Percentiles rank a stretch among this genome's conserved stretches.
Evolutionary conservation across 2,329 filamentous ascomycete species (phyloP).

Genomic region (Aplosporella prunicola): DNA sequence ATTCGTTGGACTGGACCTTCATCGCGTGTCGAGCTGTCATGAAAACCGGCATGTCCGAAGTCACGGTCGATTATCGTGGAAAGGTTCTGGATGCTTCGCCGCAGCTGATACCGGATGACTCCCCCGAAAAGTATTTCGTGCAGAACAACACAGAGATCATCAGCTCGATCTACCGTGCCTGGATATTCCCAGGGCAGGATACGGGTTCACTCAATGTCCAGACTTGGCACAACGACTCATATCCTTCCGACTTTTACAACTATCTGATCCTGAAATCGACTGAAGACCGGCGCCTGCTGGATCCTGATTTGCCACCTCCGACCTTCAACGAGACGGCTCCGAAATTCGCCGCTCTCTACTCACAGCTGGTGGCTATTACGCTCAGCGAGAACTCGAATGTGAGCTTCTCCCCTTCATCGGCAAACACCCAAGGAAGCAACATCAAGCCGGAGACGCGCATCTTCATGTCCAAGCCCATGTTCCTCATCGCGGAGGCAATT

Average conservation of each 20-base stretch:
- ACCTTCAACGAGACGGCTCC: constrained; percentile 18
- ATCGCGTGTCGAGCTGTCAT: constrained; percentile 31
- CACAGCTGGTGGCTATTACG: constrained; percentile 34
- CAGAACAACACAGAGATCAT: background rate
- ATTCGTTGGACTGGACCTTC: constrained; percentile 15
- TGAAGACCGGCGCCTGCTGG: constrained; percentile 27
- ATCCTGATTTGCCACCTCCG: constrained; percentile 26
- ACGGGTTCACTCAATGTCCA: background rate
- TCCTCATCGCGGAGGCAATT: constrained; percentile 37
- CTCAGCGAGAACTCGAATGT: constrained; percentile 33
- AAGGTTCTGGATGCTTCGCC: too few species aligned
- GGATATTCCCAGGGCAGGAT: background rate
- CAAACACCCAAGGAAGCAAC: constrained; percentile 2
- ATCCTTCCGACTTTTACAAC: constrained; percentile 38
- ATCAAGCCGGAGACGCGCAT: constrained; percentile 32
- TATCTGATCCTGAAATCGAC: constrained; percentile 32
- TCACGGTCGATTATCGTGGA: constrained; percentile 16
- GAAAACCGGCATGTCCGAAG: constrained; percentile 22
- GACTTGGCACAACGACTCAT: constrained; percentile 41
- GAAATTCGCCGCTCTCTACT: constrained; percentile 24
- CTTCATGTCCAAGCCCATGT: constrained; percentile 40
- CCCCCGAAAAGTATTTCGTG: too few species aligned
- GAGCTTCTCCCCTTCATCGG: constrained; percentile 25
- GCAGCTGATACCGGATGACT: too few species aligned
- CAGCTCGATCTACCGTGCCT: background rate